A percentile compares a stretch with the other conserved stretches of the same genome.
phyloP scores from a whole-genome alignment of 2,329 filamentous ascomycete species.

The Aquanectria penicillioides region DNA sequence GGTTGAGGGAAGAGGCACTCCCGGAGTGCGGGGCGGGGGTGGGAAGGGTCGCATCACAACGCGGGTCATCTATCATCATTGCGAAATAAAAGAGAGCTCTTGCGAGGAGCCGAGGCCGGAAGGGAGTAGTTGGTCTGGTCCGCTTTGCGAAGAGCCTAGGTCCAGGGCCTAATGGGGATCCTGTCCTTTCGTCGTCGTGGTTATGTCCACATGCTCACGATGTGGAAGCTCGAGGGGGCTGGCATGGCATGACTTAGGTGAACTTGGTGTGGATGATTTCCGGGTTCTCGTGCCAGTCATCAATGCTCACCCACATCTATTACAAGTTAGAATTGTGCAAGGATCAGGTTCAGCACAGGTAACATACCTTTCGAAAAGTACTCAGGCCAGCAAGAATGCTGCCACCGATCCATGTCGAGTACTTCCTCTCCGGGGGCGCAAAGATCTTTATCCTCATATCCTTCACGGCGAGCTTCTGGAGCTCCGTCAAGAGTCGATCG shows the following conservation, averaged over 20 bases:
- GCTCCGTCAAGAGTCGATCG: constrained; percentile 89
- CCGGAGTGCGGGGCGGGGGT: constrained; percentile 1
- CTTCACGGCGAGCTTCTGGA: constrained; percentile 93
- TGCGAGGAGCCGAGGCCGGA: constrained; percentile 16
- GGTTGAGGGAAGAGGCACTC: not conserved
- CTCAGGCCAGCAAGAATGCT: constrained; percentile 96
- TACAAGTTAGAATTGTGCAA: constrained; percentile 28
- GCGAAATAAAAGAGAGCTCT: constrained; percentile 11
- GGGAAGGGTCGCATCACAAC: constrained; percentile 10
- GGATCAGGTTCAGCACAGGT: not conserved
- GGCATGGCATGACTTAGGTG: constrained; percentile 63
- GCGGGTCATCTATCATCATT: constrained; percentile 26
- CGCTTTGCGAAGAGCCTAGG: constrained; percentile 22
- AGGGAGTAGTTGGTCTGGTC: constrained; percentile 20
- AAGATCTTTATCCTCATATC: constrained; percentile 99
- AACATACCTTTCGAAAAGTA: constrained; percentile 93
- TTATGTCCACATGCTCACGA: constrained; percentile 23
- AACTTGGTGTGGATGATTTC: constrained; percentile 99
- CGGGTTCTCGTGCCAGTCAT: constrained; percentile 99
- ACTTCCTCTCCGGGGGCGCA: constrained; percentile 95
- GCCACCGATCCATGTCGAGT: constrained; percentile 98
- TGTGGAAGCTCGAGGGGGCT: constrained; percentile 16
- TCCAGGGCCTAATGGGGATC: constrained; percentile 12
- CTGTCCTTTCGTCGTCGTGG: constrained; percentile 20
- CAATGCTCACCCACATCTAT: constrained; percentile 99